Evolutionary conservation across 805 yeast species (phyloP), one percentile per base, ranked within the genome.

Genomic region (Metschnikowia borealis): DNA sequence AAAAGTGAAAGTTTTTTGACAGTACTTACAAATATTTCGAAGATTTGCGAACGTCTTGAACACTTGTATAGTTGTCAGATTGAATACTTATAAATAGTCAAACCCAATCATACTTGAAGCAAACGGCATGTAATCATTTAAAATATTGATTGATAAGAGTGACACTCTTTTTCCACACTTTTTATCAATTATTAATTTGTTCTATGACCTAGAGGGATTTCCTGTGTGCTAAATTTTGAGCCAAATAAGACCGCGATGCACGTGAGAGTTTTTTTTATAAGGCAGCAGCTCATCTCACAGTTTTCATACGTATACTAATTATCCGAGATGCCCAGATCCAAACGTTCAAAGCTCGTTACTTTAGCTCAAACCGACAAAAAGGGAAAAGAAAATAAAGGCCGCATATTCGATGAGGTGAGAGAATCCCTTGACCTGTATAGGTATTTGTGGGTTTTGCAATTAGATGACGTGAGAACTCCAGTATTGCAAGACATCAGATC

Each of bases 361-460:
- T 78, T 94, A 61, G 94, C 99, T 36, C 92, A 92, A 66, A 92
- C 98, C 55, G 97, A 90, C 60, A 94, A 90, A 71, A 94, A 94
- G 67, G 97, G 97, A 46, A 84, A 85, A 58, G 97, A 89, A 61
- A 90, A 89, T 72, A 94, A 94, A 68, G 92, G 83, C 60, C 79
- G 92, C 62, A 83, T 92, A 59, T 94, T 90, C 59, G 97, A 91
- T 63, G 97, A 90, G 55, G 84, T 94, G 47, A 84, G 96, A 73
- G 79, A 79, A 53, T 83, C 87, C 17, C 78, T 94, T 52, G 97
- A 94, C 58, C 74, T 81, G 39, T 86, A 73, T 71, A 82, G 81
- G 64, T 89, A 82, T 71, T 83, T 81, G 42, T 92, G 97, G 95
- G 86, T 90, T 26, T 80, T 94, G 58, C 81, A 83, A 54, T 80